A percentile compares a stretch with the other conserved stretches of the same genome.
Conservation (phyloP, 1,284 basidiomycete species). For the Trametes hirsuta region DNA sequence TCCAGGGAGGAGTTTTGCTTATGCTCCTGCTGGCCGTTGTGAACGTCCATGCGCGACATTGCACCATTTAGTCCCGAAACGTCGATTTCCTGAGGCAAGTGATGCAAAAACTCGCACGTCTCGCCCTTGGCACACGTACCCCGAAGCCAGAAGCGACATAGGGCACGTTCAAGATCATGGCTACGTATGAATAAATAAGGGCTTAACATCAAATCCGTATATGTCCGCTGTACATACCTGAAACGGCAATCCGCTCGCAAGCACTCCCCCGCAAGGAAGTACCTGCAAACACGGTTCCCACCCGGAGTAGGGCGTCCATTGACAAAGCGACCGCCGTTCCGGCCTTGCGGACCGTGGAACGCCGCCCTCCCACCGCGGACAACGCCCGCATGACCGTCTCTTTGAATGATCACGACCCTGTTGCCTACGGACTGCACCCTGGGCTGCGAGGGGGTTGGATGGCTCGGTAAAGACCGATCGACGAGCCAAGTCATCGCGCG, state of each 20-base stretch:
- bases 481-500: conserved; percentile 92
- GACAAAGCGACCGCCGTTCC: conserved; percentile 55
- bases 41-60: conserved; percentile 72
- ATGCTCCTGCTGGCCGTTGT: conserved; percentile 44
- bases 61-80: conserved; percentile 67
- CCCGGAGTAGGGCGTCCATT: conserved; percentile 61
- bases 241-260: conserved; percentile 96
- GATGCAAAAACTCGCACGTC: conserved; percentile 88
- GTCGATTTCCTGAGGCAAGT: conserved; percentile 82
- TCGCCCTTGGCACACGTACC: conserved; percentile 96
- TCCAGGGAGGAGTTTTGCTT: conserved; percentile 58
- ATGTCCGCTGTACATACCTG: conserved; percentile 59
- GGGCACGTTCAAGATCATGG: conserved; percentile 89
- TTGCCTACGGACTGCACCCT: conserved; percentile 64
- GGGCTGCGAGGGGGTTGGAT: conserved; percentile 46
- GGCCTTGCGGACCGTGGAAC: conserved; percentile 39
- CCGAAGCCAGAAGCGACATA: conserved; percentile 97
- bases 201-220: neutral
- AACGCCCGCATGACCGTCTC: conserved; percentile 46
- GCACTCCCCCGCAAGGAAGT: conserved; percentile 97
- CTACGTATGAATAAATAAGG: conserved; percentile 32
- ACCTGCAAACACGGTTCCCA: conserved; percentile 87
- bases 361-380: conserved; percentile 51
- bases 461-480: conserved; percentile 61
- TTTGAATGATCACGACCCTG: conserved; percentile 62